phyloP scores from a whole-genome alignment of 805 yeast genomes.

The Scheffersomyces lignosus region DNA sequence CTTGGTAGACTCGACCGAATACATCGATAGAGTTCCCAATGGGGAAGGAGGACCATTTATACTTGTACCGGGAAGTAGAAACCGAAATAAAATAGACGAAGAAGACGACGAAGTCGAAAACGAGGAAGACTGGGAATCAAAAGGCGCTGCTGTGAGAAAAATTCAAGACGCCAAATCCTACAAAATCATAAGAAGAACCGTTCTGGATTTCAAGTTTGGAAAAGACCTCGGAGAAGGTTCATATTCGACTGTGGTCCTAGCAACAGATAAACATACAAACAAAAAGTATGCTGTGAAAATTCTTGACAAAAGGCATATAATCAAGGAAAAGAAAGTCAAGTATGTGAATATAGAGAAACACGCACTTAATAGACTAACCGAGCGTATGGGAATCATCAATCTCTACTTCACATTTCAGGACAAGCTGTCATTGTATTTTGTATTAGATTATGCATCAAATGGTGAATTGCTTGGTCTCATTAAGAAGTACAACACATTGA shows the following conservation, averaged over 20 bases:
- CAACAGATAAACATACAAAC: conserved; percentile 51
- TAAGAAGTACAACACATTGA: conserved; percentile 67
- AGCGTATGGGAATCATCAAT: conserved; percentile 62
- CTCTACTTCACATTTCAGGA: conserved; percentile 81
- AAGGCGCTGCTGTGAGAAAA: conserved; percentile 34
- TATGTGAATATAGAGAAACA: conserved; percentile 83
- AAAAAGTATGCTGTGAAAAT: conserved; percentile 73
- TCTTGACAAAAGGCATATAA: conserved; percentile 73
- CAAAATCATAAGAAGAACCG: conserved; percentile 34
- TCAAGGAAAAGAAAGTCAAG: conserved; percentile 79
- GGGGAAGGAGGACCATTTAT: conserved; percentile 4
- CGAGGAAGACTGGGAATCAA: conserved; percentile 31
- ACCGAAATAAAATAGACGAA: conserved; percentile 3
- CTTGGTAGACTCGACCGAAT: conserved; percentile 12
- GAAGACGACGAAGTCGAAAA: conserved; percentile 10
- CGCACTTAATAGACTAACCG: conserved; percentile 68
- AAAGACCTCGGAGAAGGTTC: conserved; percentile 46
- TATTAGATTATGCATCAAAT: conserved; percentile 74
- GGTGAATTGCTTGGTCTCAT: conserved; percentile 73
- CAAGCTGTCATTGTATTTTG: conserved; percentile 68
- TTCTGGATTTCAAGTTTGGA: conserved; percentile 43
- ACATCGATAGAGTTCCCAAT: conserved; percentile 3
- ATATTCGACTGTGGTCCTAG: conserved; percentile 45
- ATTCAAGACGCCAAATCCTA: conserved; percentile 16
- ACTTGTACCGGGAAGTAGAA: no score